phyloP scores from a whole-genome alignment of 2,329 filamentous ascomycete genomes.

The Aspergillus latus region DNA sequence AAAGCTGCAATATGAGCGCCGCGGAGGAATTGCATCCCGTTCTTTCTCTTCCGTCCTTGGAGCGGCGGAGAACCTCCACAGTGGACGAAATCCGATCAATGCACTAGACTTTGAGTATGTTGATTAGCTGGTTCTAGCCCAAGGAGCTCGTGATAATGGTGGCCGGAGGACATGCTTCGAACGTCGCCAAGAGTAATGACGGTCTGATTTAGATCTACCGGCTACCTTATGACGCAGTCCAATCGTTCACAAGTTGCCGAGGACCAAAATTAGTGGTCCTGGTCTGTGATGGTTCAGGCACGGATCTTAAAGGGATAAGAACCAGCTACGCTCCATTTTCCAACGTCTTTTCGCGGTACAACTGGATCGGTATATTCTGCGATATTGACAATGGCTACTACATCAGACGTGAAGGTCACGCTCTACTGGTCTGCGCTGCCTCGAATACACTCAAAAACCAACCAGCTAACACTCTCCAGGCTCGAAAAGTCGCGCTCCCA shows the following conservation, averaged over 20 bases:
- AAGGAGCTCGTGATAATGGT: neutral
- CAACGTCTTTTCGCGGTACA: neutral
- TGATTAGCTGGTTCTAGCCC: neutral
- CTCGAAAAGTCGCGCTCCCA: conserved; percentile 80
- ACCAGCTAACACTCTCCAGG: conserved; percentile 50
- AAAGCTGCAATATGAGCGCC: neutral
- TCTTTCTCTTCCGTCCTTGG: neutral
- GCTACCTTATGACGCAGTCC: conserved; percentile 4
- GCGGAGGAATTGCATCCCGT: neutral
- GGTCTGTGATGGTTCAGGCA: neutral
- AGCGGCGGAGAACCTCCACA: conserved; percentile 4
- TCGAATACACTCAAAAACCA: too few species aligned
- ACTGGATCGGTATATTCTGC: too few species aligned
- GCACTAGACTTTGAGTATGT: neutral
- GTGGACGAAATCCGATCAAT: neutral
- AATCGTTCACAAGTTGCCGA: conserved; percentile 9
- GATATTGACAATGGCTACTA: conserved; percentile 19
- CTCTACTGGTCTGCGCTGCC: conserved; percentile 59
- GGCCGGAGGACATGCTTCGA: neutral
- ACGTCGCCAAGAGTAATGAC: neutral
- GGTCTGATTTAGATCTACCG: neutral
- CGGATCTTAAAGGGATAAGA: neutral
- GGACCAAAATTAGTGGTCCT: conserved; percentile 3
- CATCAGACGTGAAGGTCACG: conserved; percentile 54
- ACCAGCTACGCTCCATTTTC: neutral